These are phyloP conservation scores for Pogostemon cablin DNA, from an alignment of 257 asterid species.

Conservation along the genomic window DNA sequence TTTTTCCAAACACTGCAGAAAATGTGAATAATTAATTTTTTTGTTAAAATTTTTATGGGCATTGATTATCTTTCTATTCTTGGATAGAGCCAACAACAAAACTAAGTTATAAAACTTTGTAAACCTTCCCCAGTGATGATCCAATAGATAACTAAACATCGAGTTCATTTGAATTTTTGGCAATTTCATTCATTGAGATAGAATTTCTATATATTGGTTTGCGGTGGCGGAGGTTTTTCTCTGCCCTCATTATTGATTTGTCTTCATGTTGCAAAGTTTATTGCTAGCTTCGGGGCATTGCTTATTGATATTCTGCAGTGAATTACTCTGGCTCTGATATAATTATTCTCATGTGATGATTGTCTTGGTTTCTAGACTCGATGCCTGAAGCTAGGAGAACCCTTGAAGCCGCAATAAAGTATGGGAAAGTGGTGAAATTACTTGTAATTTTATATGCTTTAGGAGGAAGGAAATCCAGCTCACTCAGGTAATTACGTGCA, in stretches of 20 bases:
- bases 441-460: neutral
- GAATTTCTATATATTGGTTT: neutral
- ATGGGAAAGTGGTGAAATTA: constrained; percentile 31
- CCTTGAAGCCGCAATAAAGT: constrained; percentile 85
- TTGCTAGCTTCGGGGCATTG: neutral
- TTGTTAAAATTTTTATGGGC: neutral
- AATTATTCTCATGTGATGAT: constrained; percentile 13
- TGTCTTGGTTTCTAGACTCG: constrained; percentile 49
- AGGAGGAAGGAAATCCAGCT: constrained; percentile 17
- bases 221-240: constrained; percentile 8
- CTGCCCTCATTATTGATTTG: neutral
- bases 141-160: neutral
- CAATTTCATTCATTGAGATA: neutral
- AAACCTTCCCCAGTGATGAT: neutral
- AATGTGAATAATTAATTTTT: neutral
- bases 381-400: constrained; percentile 82
- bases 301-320: neutral
- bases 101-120: constrained; percentile 13
- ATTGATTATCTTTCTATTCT: constrained; percentile 19
- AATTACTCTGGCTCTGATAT: constrained; percentile 5
- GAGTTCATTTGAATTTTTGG: neutral
- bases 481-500: constrained; percentile 40
- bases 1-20: constrained; percentile 20
- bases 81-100: constrained; percentile 12
- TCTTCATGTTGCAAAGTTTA: constrained; percentile 23